Conservation (phyloP, 768 basidiomycete genomes). For the Leccinum longicurvipes region DNA sequence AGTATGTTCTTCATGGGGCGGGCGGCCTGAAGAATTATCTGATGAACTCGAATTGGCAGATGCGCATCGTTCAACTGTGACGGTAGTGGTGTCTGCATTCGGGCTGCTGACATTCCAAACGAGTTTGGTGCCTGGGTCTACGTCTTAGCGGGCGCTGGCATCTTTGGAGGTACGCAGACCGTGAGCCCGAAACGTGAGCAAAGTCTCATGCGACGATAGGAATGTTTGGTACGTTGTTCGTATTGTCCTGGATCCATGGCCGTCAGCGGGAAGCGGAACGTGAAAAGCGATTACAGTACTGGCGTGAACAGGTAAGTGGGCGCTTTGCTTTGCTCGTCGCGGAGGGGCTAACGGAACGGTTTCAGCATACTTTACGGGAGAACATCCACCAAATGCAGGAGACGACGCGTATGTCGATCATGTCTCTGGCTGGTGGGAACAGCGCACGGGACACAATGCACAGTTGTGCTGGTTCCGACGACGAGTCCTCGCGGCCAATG, state of each 20-base stretch:
- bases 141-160: conserved; percentile 63
- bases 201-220: conserved; percentile 40
- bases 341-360: background rate
- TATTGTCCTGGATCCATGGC: conserved; percentile 68
- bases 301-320: conserved; percentile 74
- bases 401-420: conserved; percentile 62
- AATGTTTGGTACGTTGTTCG: conserved; percentile 67
- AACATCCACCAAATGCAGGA: conserved; percentile 79
- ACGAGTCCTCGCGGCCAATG: conserved; percentile 56
- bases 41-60: conserved; percentile 35
- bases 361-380: conserved; percentile 73
- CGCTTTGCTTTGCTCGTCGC: background rate
- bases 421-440: conserved; percentile 44
- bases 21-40: conserved; percentile 29
- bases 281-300: conserved; percentile 83
- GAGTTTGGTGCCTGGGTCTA: conserved; percentile 71
- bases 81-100: conserved; percentile 57
- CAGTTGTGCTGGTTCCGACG: conserved; percentile 48
- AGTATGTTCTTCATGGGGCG: conserved; percentile 32
- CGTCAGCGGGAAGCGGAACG: conserved; percentile 72
- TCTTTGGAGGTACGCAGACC: conserved; percentile 59
- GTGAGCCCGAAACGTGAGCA: background rate
- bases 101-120: conserved; percentile 53
- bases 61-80: conserved; percentile 77
- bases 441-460: conserved; percentile 51